Evolutionary conservation across 768 basidiomycete genomes (phyloP).

Genomic region (Asterophora lycoperdoides): DNA sequence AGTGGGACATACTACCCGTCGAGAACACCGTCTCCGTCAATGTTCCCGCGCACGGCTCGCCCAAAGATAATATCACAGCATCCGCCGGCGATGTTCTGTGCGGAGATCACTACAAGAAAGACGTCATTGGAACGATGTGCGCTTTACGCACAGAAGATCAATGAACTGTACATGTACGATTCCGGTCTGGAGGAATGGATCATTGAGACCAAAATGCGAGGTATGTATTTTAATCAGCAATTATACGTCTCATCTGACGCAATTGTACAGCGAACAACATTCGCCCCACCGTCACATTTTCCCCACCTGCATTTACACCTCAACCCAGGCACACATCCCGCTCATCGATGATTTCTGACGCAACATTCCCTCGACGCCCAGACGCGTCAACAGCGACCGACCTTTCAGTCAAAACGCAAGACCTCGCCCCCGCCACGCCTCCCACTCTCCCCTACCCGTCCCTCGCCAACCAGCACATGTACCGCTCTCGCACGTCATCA

Average conservation of each 20-base stretch:
- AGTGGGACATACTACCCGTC: constrained; percentile 31
- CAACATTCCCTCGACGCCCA: constrained; percentile 74
- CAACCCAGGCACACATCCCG: constrained; percentile 67
- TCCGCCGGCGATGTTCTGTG: constrained; percentile 68
- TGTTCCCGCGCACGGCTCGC: constrained; percentile 17
- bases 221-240: constrained; percentile 33
- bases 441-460: constrained; percentile 74
- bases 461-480: constrained; percentile 39
- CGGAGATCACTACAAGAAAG: constrained; percentile 54
- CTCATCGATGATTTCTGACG: constrained; percentile 69
- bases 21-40: constrained; percentile 34
- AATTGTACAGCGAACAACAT: constrained; percentile 24
- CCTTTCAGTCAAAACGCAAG: constrained; percentile 44
- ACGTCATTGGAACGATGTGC: constrained; percentile 63
- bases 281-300: constrained; percentile 30
- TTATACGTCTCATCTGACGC: constrained; percentile 3
- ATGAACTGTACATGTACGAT: constrained; percentile 71
- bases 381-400: constrained; percentile 80
- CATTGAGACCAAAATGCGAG: constrained; percentile 46
- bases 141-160: constrained; percentile 79
- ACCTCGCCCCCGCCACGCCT: constrained; percentile 51
- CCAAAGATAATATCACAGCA: constrained; percentile 32
- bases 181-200: constrained; percentile 82
- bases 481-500: constrained; percentile 30
- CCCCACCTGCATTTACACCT: constrained; percentile 40